Conservation (phyloP, 176 grass and related monocot genomes). For the Lolium perenne region DNA sequence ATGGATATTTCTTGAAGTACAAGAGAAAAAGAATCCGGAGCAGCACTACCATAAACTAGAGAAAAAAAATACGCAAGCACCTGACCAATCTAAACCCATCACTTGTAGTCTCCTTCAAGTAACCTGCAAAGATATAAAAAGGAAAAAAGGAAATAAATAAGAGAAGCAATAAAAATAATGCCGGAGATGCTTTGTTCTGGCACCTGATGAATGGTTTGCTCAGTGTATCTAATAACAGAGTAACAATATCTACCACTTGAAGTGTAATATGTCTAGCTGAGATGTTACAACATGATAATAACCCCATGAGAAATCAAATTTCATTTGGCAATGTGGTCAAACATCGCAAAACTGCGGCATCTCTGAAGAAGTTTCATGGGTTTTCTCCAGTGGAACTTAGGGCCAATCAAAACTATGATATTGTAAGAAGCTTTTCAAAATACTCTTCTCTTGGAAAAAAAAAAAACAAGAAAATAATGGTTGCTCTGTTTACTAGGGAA, state of each 20-base stretch:
- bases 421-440: slow-evolving; percentile 11
- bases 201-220: slow-evolving; percentile 30
- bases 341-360: neutral
- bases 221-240: slow-evolving; percentile 13
- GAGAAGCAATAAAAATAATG: neutral
- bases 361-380: neutral
- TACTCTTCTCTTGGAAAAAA: neutral
- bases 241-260: neutral
- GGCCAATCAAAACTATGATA: slow-evolving; percentile 27
- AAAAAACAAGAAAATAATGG: slow-evolving; percentile 8
- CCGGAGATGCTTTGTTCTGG: slow-evolving; percentile 17
- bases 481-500: neutral
- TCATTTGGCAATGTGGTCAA: neutral
- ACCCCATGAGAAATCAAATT: neutral
- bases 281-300: slow-evolving; percentile 1
- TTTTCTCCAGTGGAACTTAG: neutral
- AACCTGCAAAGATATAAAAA: slow-evolving; percentile 63
- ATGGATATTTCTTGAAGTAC: slow-evolving; percentile 13
- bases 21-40: neutral
- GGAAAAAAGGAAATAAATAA: slow-evolving; percentile 30
- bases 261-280: slow-evolving; percentile 31
- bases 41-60: slow-evolving; percentile 18
- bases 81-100: slow-evolving; percentile 77
- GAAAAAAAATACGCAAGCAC: slow-evolving; percentile 47
- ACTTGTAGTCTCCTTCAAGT: slow-evolving; percentile 68